These are phyloP conservation scores for Chlamydomonas applanata DNA, from an alignment of 139 green algal genomes.

Conservation along the genomic window DNA sequence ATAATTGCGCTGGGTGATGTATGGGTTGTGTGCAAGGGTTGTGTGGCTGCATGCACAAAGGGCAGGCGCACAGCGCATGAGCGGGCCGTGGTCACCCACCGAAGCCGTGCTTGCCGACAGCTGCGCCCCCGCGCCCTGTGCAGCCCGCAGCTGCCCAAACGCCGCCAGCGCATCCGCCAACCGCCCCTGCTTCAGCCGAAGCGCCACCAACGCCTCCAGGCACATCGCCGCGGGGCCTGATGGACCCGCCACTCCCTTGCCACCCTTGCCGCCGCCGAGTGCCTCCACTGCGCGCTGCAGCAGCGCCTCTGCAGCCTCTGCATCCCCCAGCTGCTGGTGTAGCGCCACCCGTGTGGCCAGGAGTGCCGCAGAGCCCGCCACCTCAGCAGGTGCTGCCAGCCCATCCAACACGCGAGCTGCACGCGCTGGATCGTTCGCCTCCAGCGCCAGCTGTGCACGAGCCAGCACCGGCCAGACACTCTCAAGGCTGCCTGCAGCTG, in stretches of 20 bases:
- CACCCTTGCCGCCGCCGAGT: neutral
- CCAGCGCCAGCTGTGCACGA: constrained; percentile 64
- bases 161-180: neutral
- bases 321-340: constrained; percentile 42
- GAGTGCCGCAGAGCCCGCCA: constrained; percentile 31
- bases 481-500: constrained; percentile 10
- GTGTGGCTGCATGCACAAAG: too few relatives aligned
- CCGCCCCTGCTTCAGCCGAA: constrained; percentile 63
- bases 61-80: too few relatives aligned
- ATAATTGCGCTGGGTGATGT: too few relatives aligned
- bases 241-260: constrained; percentile 2
- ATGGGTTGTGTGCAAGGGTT: too few relatives aligned
- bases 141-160: constrained; percentile 23
- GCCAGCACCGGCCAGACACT: constrained; percentile 44
- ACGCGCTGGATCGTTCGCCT: constrained; percentile 11
- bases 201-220: constrained; percentile 51
- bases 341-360: constrained; percentile 62
- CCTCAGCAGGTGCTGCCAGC: neutral
- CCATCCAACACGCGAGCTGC: neutral
- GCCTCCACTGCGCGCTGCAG: constrained; percentile 4
- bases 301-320: constrained; percentile 8
- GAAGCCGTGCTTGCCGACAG: too few relatives aligned
- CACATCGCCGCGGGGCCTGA: constrained; percentile 40
- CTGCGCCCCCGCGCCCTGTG: neutral
- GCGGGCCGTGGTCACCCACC: too few relatives aligned